These are phyloP conservation scores for Aspergillus pseudoterreus DNA, from an alignment of 2,329 filamentous ascomycete genomes.

Conservation along the genomic window DNA sequence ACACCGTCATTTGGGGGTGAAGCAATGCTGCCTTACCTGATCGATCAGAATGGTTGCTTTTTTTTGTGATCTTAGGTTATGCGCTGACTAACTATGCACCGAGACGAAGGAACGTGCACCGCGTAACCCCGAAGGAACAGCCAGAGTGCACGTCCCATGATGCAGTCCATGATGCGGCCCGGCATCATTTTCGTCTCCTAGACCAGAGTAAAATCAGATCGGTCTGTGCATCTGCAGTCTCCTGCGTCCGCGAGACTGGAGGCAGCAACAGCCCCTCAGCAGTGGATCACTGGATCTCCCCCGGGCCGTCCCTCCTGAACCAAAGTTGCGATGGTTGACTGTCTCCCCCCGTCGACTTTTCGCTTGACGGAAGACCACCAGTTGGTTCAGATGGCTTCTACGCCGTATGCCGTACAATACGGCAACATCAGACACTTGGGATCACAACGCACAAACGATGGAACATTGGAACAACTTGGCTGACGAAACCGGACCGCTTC, in stretches of 20 bases:
- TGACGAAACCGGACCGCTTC: too few relatives aligned
- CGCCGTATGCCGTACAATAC: too few relatives aligned
- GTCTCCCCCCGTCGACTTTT: not conserved
- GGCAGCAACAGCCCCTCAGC: constrained; percentile 6
- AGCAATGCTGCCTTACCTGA: constrained; percentile 17
- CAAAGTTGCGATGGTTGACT: constrained; percentile 9
- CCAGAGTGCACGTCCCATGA: not conserved
- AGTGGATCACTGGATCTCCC: constrained; percentile 19
- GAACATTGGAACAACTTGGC: not conserved
- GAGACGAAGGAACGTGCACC: not conserved
- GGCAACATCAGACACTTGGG: not conserved
- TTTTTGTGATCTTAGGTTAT: not conserved
- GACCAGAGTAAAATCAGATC: constrained; percentile 13
- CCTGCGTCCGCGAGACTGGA: constrained; percentile 18
- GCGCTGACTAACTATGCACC: not conserved
- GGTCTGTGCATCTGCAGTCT: constrained; percentile 17
- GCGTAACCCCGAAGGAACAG: not conserved
- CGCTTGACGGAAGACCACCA: not conserved
- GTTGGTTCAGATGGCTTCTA: not conserved
- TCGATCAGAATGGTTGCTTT: too few relatives aligned
- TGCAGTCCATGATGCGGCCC: not conserved
- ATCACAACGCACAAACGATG: not conserved
- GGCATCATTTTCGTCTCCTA: not conserved
- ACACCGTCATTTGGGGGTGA: not conserved
- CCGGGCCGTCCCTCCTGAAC: constrained; percentile 24